Percentiles rank a stretch among this genome's conserved stretches.
Evolutionary conservation across 2,329 filamentous ascomycete genomes (phyloP).

Genomic region (Microsporum audouinii): DNA sequence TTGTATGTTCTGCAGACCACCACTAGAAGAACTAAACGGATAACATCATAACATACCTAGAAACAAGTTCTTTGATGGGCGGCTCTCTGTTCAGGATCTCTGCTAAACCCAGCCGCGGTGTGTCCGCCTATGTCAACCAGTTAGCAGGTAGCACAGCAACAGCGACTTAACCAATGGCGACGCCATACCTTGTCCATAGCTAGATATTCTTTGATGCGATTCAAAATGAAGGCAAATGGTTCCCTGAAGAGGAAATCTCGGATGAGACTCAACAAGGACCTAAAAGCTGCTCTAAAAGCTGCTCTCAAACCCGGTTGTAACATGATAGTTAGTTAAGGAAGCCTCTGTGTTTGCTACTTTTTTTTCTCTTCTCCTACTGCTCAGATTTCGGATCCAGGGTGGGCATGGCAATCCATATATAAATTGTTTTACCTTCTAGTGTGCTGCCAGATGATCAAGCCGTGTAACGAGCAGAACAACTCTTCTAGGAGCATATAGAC

Average conservation of each 20-base stretch:
- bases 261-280: neutral
- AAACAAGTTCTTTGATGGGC: conserved; percentile 15
- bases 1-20: neutral
- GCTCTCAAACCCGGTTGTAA: neutral
- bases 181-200: neutral
- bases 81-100: conserved; percentile 14
- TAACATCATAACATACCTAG: conserved; percentile 11
- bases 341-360: neutral
- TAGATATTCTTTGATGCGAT: neutral
- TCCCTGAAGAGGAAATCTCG: neutral
- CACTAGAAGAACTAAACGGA: neutral
- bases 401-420: neutral
- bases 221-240: neutral
- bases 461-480: neutral
- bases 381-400: neutral
- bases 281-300: neutral
- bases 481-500: neutral
- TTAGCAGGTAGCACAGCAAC: neutral
- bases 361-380: neutral
- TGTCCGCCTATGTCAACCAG: neutral
- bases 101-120: neutral
- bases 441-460: neutral
- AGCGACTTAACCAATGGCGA: neutral
- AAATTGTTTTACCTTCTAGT: neutral
- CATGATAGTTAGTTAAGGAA: neutral